Evolutionary conservation across 768 basidiomycete genomes (phyloP), one percentile per base, ranked within the genome.

Genomic region (Termitomyces sp.): DNA sequence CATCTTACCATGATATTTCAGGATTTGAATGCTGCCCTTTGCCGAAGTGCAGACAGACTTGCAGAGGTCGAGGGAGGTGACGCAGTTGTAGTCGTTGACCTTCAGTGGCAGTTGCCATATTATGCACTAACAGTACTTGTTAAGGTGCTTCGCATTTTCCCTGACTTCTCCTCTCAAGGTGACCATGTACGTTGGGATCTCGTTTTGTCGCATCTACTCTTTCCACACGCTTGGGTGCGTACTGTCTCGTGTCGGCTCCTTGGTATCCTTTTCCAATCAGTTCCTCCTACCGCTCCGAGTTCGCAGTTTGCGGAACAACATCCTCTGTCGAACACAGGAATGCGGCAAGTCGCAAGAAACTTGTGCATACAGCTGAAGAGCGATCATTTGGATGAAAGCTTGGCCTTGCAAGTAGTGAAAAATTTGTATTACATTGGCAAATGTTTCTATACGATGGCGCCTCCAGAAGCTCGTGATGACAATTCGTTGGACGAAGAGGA

Each of bases 201-300:
- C 1, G 78, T 97, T 44, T 75, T 83, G 24, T 65, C 75, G 0
- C 86, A 90, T 65, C 81, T 98, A 3, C 77, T 89, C 2, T 98
- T 88, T 74, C 95, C 95, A 5, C 97, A 99, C 70, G 84, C 92
- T 4, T 98, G 95, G 96, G 94, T 97, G 0, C 87, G 95, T 44
- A 85, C 84, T 6, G 89, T 88, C 0, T 80, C 94, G 1, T 87
- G 88, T 59, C 81, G 92, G 57, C 77, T 94, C 13, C 69, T 97
- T 3, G 93, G 93, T 18, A 66, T 79, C 22, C 73, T 94, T 5
- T 94, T 90, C 69, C 71, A 80, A 6, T 77, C 81, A 3, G 68
- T 81, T 13, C 81, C 82, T 34, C 71, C 78, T 3, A 69, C 75
- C 4, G 63, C 72, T 4, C 80, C 82, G 0, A 61, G 64, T 4